Evolutionary conservation across 2,329 filamentous ascomycete species (phyloP).

Genomic region (Cercospora brassicicola): DNA sequence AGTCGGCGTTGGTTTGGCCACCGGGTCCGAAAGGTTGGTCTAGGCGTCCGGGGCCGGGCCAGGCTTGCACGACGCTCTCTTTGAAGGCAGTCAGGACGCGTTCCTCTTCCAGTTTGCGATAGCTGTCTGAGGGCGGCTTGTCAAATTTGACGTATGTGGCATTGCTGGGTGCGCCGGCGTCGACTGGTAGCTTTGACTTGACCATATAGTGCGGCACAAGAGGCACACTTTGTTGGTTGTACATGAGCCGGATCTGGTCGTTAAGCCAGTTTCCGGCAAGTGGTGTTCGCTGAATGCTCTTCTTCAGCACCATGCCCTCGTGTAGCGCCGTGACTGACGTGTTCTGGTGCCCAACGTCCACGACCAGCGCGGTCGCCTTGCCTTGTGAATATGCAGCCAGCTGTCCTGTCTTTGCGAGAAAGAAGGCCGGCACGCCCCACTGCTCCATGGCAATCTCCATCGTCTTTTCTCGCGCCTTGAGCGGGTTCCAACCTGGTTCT

Average conservation of each 20-base stretch:
- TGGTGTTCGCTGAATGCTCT: conserved; percentile 76
- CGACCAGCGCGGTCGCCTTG: conserved; percentile 86
- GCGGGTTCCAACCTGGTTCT: conserved; percentile 87
- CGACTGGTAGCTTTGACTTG: conserved; percentile 81
- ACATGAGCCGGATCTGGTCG: conserved; percentile 79
- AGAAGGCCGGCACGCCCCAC: conserved; percentile 94
- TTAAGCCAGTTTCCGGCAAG: conserved; percentile 89
- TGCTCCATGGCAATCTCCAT: conserved; percentile 97
- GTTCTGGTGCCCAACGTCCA: conserved; percentile 87
- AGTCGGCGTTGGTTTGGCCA: conserved; percentile 67
- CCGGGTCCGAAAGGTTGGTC: conserved; percentile 48
- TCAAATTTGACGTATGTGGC: conserved; percentile 71
- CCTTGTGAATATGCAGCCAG: conserved; percentile 88
- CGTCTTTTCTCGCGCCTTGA: conserved; percentile 86
- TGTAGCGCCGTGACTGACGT: conserved; percentile 88
- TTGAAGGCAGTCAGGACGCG: conserved; percentile 94
- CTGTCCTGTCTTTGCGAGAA: conserved; percentile 84
- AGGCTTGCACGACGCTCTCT: conserved; percentile 92
- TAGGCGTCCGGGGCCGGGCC: conserved; percentile 76
- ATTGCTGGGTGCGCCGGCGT: conserved; percentile 77
- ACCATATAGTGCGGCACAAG: conserved; percentile 85
- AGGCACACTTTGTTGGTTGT: conserved; percentile 69
- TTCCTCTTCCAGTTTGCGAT: conserved; percentile 83
- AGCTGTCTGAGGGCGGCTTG: conserved; percentile 64
- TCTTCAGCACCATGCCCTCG: conserved; percentile 90